Base-by-base conservation (phyloP, 495 filamentous ascomycete species). In the Terfezia claveryi region DNA sequence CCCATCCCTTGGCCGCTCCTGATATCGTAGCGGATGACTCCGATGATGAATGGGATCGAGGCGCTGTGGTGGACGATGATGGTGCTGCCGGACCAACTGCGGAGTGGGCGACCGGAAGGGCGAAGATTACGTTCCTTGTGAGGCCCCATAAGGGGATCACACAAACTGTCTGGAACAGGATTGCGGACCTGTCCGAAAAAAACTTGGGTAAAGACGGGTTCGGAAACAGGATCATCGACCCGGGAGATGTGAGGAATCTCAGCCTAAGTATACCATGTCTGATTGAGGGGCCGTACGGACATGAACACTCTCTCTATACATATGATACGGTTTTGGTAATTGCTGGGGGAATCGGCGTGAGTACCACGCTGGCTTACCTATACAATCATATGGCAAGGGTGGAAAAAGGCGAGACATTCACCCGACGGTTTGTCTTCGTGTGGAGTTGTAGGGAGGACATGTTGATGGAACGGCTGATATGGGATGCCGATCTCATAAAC, bases 261-360 rank as follows among this genome's bases (percentile, higher is more conserved):
- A 46, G 62, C 20, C n/a, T 62, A 3, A 59, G 63, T 41, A 55
- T 64, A 12, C 58, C 61, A 17, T 64, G 62, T 49, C 64, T 80
- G 0, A 66, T 80, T 8, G 79, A 81, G 57, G 78, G 78, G 0
- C 76, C 79, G 1, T 81, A 82, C 57, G 77, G 78, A 4, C 62
- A 72, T 44, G 64, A 65, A 12, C 67, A 66, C 14, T 72, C 73
- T 0, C 55, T 79, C 0, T 71, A 72, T 59, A 63, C 64, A 6
- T 78, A 72, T 56, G 70, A 75, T 32, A 72, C 69, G 2, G 66
- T 79, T 12, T 58, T 80, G 9, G 68, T 80, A n/a, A 69, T 82
- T 14, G 76, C 70, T 4, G 78, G 79, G 5, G 79, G 79, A 0
- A 76, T 74, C 4, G 79, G 79, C 0, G 75, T 81, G 49, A 73